A percentile compares a stretch with the other conserved stretches of the same genome.
Evolutionary conservation across 2,329 filamentous ascomycete species (phyloP).

Genomic region (Colletotrichum sp.): DNA sequence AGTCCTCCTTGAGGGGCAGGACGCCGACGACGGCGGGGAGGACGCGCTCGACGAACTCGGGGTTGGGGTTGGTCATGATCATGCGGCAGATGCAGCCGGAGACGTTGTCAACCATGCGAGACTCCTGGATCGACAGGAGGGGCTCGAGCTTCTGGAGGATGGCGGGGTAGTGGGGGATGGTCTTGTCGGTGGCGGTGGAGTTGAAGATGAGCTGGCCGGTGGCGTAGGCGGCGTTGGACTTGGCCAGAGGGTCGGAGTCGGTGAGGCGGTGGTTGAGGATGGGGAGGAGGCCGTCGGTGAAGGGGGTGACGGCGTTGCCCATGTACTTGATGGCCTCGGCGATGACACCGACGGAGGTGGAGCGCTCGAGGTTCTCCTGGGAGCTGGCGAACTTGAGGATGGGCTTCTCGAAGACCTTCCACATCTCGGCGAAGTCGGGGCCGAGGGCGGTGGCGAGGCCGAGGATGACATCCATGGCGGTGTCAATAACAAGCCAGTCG

Average conservation of each 20-base stretch:
- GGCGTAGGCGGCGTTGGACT: conserved; percentile 94
- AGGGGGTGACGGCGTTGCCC: conserved; percentile 79
- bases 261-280: conserved; percentile 84
- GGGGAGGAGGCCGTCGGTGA: conserved; percentile 78
- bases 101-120: conserved; percentile 89
- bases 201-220: conserved; percentile 84
- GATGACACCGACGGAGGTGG: conserved; percentile 87
- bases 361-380: conserved; percentile 85
- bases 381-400: conserved; percentile 88
- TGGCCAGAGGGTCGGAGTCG: conserved; percentile 89
- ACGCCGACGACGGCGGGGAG: conserved; percentile 80
- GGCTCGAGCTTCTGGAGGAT: conserved; percentile 89
- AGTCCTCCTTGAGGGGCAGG: conserved; percentile 90
- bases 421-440: conserved; percentile 80
- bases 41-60: conserved; percentile 80
- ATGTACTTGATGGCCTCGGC: conserved; percentile 90
- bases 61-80: conserved; percentile 87
- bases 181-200: conserved; percentile 72
- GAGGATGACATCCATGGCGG: conserved; percentile 87
- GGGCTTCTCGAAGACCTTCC: conserved; percentile 95
- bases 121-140: conserved; percentile 77
- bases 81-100: conserved; percentile 90
- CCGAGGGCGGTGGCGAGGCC: conserved; percentile 85
- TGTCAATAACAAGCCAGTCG: conserved; percentile 97
- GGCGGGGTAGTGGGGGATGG: conserved; percentile 76